Conservation (phyloP, 2,329 filamentous ascomycete species). For the Aspergillus quadricinctus region DNA sequence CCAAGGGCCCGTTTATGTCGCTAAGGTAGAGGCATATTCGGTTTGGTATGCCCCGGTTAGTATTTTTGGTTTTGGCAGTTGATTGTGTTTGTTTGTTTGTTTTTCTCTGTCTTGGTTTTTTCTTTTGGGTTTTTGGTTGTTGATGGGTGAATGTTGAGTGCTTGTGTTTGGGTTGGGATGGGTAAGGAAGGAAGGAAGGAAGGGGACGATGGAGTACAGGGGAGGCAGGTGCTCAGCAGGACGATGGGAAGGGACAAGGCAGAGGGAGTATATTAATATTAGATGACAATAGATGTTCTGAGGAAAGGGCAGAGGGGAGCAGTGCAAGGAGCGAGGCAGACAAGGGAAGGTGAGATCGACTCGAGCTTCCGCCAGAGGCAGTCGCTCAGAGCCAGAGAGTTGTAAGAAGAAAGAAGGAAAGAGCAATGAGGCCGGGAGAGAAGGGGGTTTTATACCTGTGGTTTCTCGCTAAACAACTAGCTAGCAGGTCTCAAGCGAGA, state of each 20-base stretch:
- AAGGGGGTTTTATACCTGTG: neutral
- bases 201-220: neutral
- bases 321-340: neutral
- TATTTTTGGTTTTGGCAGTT: neutral
- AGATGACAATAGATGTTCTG: neutral
- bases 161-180: neutral
- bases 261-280: too few relatives aligned
- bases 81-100: too few relatives aligned
- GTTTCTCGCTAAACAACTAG: neutral
- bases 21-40: neutral
- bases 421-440: neutral
- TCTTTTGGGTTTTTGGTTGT: neutral
- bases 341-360: neutral
- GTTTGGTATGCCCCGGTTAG: neutral
- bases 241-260: neutral
- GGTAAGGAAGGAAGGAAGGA: too few relatives aligned
- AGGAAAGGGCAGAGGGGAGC: neutral
- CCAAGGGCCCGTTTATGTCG: slow-evolving; percentile 4
- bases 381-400: neutral
- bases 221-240: neutral
- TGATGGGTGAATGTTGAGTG: neutral
- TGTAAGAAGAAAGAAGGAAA: neutral
- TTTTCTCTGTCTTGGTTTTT: neutral
- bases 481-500: neutral
- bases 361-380: neutral